phyloP scores from a whole-genome alignment of 2,329 filamentous ascomycete genomes.

The Pezicula carpinea region DNA sequence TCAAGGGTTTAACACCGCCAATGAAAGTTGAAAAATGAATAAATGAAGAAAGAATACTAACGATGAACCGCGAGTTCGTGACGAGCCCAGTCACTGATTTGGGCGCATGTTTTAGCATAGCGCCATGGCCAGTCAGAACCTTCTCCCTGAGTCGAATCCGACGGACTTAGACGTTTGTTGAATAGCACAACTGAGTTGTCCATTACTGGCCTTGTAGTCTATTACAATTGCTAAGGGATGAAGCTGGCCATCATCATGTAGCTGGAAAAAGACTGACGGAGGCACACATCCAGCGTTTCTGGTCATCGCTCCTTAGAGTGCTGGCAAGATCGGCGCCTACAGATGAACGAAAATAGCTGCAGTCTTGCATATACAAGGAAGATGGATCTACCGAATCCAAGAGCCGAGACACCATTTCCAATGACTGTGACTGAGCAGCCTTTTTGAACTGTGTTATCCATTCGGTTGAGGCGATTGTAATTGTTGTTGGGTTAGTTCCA shows the following conservation, averaged over 20 bases:
- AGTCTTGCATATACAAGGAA: conserved; percentile 23
- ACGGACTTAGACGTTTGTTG: conserved; percentile 37
- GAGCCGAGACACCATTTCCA: conserved; percentile 8
- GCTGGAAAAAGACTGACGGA: conserved; percentile 39
- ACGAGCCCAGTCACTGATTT: conserved; percentile 42
- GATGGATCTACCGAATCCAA: conserved; percentile 6
- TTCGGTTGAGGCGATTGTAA: conserved; percentile 10
- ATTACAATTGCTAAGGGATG: conserved; percentile 44
- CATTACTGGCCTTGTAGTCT: conserved; percentile 40
- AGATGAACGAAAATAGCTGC: conserved; percentile 23
- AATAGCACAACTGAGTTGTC: conserved; percentile 43
- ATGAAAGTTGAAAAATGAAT: no score
- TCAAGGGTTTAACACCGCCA: no score
- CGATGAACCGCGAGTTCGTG: conserved; percentile 44
- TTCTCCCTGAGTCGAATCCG: conserved; percentile 28
- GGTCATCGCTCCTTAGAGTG: conserved; percentile 10
- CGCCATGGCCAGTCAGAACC: conserved; percentile 46
- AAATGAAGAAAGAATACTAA: no score
- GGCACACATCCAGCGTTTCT: conserved; percentile 27
- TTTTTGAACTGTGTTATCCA: conserved; percentile 18
- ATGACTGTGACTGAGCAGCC: conserved; percentile 10
- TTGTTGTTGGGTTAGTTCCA: conserved; percentile 29
- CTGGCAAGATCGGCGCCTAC: conserved; percentile 2
- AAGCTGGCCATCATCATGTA: conserved; percentile 38
- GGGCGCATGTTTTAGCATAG: conserved; percentile 46